phyloP scores from a whole-genome alignment of 2,329 filamentous ascomycete species.

The Arthrobotrys sphaeroides region DNA sequence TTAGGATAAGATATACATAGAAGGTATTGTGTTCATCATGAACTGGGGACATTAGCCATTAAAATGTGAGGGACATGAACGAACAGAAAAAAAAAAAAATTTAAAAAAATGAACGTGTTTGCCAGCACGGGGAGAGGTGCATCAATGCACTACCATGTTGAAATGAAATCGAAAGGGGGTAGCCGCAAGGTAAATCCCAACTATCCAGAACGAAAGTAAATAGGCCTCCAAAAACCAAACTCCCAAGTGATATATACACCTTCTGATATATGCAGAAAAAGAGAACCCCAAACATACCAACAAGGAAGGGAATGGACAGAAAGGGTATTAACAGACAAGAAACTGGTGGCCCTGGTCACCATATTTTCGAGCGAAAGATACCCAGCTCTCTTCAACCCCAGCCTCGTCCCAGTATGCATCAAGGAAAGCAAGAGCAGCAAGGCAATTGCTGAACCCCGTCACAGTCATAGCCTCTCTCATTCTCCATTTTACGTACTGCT shows the following conservation, averaged over 20 bases:
- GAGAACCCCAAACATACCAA: slow-evolving; percentile 2
- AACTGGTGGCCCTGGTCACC: slow-evolving; percentile 50
- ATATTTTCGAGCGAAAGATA: slow-evolving; percentile 44
- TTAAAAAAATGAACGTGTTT: no score
- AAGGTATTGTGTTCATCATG: slow-evolving; percentile 6
- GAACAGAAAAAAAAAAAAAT: slow-evolving; percentile 13
- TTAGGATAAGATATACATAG: slow-evolving; percentile 27
- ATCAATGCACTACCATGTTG: slow-evolving; percentile 41
- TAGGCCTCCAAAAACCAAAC: slow-evolving; percentile 20
- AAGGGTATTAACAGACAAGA: slow-evolving; percentile 18
- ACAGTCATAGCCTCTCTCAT: slow-evolving; percentile 51
- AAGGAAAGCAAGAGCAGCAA: slow-evolving; percentile 44
- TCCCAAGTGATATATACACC: slow-evolving; percentile 36
- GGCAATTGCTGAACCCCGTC: slow-evolving; percentile 50
- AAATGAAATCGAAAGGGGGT: slow-evolving; percentile 1
- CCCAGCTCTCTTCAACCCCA: slow-evolving; percentile 48
- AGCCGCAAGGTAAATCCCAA: no score
- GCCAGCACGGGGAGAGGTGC: slow-evolving; percentile 34
- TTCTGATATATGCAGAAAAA: slow-evolving; percentile 39
- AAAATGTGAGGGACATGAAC: slow-evolving; percentile 23
- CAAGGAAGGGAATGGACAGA: not conserved
- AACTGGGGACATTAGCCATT: slow-evolving; percentile 32
- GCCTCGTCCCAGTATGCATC: slow-evolving; percentile 44
- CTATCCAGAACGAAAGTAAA: not conserved
- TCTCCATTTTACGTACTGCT: slow-evolving; percentile 48